A percentile compares a stretch with the other conserved stretches of the same genome.
Conservation (phyloP, 2,329 filamentous ascomycete species). For the Myrmaecium sp. region DNA sequence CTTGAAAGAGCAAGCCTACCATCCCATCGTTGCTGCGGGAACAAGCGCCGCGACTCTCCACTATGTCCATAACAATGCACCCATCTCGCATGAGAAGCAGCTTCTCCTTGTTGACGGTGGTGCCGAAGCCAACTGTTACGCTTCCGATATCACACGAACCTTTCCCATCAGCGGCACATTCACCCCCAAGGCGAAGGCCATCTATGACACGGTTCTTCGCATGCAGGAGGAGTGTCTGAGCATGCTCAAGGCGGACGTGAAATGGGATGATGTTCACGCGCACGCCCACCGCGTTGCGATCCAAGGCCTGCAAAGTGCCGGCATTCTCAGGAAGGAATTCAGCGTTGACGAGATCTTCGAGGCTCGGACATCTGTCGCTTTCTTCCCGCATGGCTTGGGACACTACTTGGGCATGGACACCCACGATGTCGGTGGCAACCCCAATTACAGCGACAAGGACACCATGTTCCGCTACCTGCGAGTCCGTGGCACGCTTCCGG, state of each 20-base stretch:
- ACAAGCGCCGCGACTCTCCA: conserved; percentile 71
- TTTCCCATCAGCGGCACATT: conserved; percentile 57
- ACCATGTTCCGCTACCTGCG: conserved; percentile 75
- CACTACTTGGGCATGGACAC: conserved; percentile 37
- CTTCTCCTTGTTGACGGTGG: conserved; percentile 77
- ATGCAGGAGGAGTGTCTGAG: conserved; percentile 74
- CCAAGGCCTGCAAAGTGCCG: conserved; percentile 56
- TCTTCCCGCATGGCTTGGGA: conserved; percentile 34
- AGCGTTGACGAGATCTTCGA: conserved; percentile 33
- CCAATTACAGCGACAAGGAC: conserved; percentile 50
- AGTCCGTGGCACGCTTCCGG: conserved; percentile 57
- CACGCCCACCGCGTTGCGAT: conserved; percentile 70
- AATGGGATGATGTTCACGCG: conserved; percentile 69
- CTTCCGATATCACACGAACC: conserved; percentile 57
- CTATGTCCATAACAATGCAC: conserved; percentile 43
- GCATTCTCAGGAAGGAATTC: conserved; percentile 52
- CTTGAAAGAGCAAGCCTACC: conserved; percentile 71
- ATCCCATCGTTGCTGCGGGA: conserved; percentile 69
- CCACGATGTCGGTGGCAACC: conserved; percentile 31
- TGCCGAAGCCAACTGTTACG: conserved; percentile 33
- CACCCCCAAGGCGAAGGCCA: conserved; percentile 24
- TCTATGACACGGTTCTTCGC: conserved; percentile 68
- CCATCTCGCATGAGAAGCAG: conserved; percentile 38
- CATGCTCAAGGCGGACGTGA: conserved; percentile 53
- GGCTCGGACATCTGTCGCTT: conserved; percentile 28